Evolutionary conservation across 768 basidiomycete genomes (phyloP).

Genomic region (Mycena galopus): DNA sequence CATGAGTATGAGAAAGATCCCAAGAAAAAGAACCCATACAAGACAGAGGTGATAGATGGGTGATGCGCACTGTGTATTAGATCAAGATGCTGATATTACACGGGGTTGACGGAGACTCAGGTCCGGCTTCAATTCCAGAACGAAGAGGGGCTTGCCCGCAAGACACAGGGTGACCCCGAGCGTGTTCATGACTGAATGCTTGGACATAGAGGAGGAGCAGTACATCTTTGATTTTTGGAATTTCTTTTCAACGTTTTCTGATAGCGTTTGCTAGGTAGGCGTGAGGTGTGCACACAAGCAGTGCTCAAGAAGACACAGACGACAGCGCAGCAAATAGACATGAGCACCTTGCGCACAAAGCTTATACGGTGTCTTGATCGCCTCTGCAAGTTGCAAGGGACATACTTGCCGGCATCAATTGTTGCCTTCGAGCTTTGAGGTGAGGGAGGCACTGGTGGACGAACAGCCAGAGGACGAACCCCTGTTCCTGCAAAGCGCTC

Average conservation of each 20-base stretch:
- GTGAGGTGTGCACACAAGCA: constrained; percentile 29
- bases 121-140: background rate
- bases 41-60: background rate
- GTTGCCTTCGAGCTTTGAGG: background rate
- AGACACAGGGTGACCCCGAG: constrained; percentile 1
- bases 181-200: too few species aligned
- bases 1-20: background rate
- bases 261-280: background rate
- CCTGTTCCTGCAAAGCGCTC: background rate
- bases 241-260: too few species aligned
- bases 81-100: too few species aligned
- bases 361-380: background rate
- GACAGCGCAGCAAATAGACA: background rate
- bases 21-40: too few species aligned
- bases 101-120: constrained; percentile 1
- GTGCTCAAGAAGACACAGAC: constrained; percentile 19
- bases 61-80: background rate
- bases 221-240: background rate
- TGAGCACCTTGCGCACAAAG: background rate
- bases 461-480: background rate
- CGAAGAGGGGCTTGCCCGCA: background rate
- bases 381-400: background rate
- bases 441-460: background rate
- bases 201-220: constrained; percentile 18
- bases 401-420: background rate